These are phyloP conservation scores for Rhizopus arrhizus DNA, from an alignment of 371 early-diverging fungal species.

Conservation along the genomic window DNA sequence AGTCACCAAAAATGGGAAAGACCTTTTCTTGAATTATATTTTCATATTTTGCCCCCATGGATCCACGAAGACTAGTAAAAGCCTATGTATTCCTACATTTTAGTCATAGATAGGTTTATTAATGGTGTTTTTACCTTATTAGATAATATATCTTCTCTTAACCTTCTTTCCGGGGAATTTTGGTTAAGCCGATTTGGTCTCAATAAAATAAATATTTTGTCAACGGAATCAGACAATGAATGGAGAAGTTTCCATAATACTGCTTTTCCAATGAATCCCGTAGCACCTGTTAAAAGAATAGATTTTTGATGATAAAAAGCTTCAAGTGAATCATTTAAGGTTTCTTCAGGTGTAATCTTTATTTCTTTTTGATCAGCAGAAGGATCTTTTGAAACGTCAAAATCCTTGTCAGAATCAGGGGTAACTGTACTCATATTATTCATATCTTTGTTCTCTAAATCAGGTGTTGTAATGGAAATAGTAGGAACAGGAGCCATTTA, in stretches of 20 bases:
- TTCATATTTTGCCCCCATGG: slow-evolving; percentile 49
- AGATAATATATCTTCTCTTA: slow-evolving; percentile 46
- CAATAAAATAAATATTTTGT: slow-evolving; percentile 42
- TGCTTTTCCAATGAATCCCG: slow-evolving; percentile 68
- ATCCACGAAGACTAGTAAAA: slow-evolving; percentile 43
- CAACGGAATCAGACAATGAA: slow-evolving; percentile 29
- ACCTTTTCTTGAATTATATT: slow-evolving; percentile 53
- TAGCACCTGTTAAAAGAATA: slow-evolving; percentile 63
- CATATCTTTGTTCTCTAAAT: slow-evolving; percentile 42
- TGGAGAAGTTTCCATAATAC: slow-evolving; percentile 57
- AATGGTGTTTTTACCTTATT: slow-evolving; percentile 36
- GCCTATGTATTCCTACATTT: slow-evolving; percentile 27
- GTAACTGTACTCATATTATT: slow-evolving; percentile 25
- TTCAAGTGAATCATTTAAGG: slow-evolving; percentile 9
- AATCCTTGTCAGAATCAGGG: slow-evolving; percentile 46
- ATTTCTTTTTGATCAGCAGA: slow-evolving; percentile 6
- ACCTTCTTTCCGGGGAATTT: slow-evolving; percentile 28
- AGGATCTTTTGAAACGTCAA: slow-evolving; percentile 12
- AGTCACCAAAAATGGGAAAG: slow-evolving; percentile 55
- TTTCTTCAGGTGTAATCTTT: not conserved
- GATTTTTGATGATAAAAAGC: slow-evolving; percentile 41
- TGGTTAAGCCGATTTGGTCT: slow-evolving; percentile 32
- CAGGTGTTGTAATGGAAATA: slow-evolving; percentile 52
- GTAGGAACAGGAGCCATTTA: slow-evolving; percentile 38
- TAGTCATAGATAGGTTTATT: not conserved